Percentiles rank a stretch among this genome's conserved stretches.
Conservation (phyloP, 371 early-diverging fungal genomes). For the Apophysomyces elegans region DNA sequence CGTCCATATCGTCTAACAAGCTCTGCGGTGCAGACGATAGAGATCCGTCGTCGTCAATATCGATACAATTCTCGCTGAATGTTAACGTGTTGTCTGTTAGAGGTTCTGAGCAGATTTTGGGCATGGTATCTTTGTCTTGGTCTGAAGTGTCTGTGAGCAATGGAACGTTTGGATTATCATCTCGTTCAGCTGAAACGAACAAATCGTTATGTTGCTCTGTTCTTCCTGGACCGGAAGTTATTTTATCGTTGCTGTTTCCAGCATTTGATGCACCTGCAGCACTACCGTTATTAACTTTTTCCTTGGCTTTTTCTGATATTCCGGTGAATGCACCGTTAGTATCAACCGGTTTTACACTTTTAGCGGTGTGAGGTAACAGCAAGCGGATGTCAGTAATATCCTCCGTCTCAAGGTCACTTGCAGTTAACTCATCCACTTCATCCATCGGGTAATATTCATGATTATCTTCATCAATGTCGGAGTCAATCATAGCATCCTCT, state of each 20-base stretch:
- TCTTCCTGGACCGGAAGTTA: background rate
- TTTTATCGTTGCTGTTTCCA: background rate
- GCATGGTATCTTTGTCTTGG: no score
- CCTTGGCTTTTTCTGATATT: background rate
- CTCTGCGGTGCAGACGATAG: slow-evolving; percentile 4
- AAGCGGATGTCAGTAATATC: background rate
- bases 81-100: background rate
- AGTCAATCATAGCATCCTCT: background rate
- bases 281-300: background rate
- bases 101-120: background rate
- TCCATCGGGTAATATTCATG: background rate
- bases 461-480: no score
- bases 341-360: no score
- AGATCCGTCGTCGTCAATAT: background rate
- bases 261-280: background rate
- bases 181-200: no score
- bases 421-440: background rate
- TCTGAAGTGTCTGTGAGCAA: no score
- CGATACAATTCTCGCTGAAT: background rate
- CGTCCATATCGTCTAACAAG: background rate
- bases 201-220: background rate
- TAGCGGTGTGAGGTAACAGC: no score
- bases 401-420: background rate
- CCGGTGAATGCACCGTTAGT: no score
- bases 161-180: no score